Percentiles rank a stretch among this genome's conserved stretches.
These are phyloP conservation scores for Dendryphion nanum DNA, from an alignment of 2,329 filamentous ascomycete species.

Conservation along the genomic window DNA sequence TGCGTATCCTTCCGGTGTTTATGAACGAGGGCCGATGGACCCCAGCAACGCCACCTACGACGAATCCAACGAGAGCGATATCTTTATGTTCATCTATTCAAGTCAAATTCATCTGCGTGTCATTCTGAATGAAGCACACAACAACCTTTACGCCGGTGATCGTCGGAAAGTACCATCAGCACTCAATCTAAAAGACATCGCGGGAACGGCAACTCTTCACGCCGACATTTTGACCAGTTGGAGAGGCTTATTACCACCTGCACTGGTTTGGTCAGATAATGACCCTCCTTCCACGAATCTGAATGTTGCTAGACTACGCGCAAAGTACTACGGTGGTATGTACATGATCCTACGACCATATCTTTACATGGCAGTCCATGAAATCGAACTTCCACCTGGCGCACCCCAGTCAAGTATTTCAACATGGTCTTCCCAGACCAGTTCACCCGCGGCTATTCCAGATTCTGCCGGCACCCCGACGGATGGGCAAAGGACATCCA, in stretches of 20 bases:
- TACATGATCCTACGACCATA: slow-evolving; percentile 88
- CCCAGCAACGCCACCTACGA: slow-evolving; percentile 16
- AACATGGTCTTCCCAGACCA: slow-evolving; percentile 43
- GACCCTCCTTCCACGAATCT: slow-evolving; percentile 75
- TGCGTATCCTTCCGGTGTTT: slow-evolving; percentile 63
- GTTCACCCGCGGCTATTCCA: slow-evolving; percentile 48
- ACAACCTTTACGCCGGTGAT: slow-evolving; percentile 51
- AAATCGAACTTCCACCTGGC: slow-evolving; percentile 37
- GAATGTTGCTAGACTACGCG: slow-evolving; percentile 77
- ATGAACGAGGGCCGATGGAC: slow-evolving; percentile 31
- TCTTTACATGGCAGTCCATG: slow-evolving; percentile 59
- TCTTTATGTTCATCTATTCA: slow-evolving; percentile 57
- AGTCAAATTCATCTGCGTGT: slow-evolving; percentile 62
- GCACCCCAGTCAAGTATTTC: slow-evolving; percentile 36
- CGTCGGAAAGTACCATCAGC: slow-evolving; percentile 25
- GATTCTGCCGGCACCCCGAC: slow-evolving; percentile 11
- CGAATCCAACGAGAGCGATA: slow-evolving; percentile 32
- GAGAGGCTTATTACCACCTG: slow-evolving; percentile 49
- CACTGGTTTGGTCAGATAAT: slow-evolving; percentile 62
- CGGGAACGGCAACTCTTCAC: slow-evolving; percentile 26
- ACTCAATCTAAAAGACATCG: slow-evolving; percentile 30
- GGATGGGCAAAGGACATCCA: slow-evolving; percentile 16
- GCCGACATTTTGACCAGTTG: slow-evolving; percentile 52
- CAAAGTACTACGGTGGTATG: slow-evolving; percentile 90
- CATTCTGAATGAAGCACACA: slow-evolving; percentile 56